phyloP scores from a whole-genome alignment of 2,329 filamentous ascomycete genomes.

The Gaeumannomyces sp. region DNA sequence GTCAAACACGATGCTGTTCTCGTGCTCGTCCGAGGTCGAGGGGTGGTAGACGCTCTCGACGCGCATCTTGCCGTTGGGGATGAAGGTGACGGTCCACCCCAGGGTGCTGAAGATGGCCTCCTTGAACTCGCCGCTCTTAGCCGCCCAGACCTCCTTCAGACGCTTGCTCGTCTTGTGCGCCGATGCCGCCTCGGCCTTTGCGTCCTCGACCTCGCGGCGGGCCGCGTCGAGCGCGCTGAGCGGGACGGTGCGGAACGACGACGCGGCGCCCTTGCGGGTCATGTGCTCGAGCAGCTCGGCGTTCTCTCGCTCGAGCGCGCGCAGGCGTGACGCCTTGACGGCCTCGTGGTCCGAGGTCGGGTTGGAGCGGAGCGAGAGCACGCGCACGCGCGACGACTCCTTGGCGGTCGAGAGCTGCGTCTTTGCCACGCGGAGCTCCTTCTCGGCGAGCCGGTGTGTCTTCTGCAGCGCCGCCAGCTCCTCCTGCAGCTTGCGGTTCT shows the following conservation, averaged over 20 bases:
- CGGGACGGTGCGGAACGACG: slow-evolving; percentile 61
- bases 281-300: slow-evolving; percentile 72
- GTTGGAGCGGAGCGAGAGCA: slow-evolving; percentile 85
- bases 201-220: slow-evolving; percentile 68
- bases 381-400: slow-evolving; percentile 67
- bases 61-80: slow-evolving; percentile 93
- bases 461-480: slow-evolving; percentile 65
- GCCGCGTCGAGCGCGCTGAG: slow-evolving; percentile 68
- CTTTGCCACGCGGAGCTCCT: slow-evolving; percentile 65
- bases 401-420: slow-evolving; percentile 65
- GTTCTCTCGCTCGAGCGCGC: slow-evolving; percentile 76
- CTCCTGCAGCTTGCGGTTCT: slow-evolving; percentile 79
- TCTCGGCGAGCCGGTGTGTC: slow-evolving; percentile 62
- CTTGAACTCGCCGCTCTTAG: slow-evolving; percentile 90
- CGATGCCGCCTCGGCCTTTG: slow-evolving; percentile 61
- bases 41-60: slow-evolving; percentile 83
- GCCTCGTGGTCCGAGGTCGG: slow-evolving; percentile 81
- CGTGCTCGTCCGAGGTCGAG: slow-evolving; percentile 59
- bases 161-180: slow-evolving; percentile 78
- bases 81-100: slow-evolving; percentile 91
- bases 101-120: slow-evolving; percentile 88
- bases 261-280: slow-evolving; percentile 26
- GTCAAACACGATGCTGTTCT: slow-evolving; percentile 76
- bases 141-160: slow-evolving; percentile 86
- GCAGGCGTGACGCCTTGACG: slow-evolving; percentile 74